Evolutionary conservation across 768 basidiomycete genomes (phyloP).

Genomic region (Naganishia antarctica): DNA sequence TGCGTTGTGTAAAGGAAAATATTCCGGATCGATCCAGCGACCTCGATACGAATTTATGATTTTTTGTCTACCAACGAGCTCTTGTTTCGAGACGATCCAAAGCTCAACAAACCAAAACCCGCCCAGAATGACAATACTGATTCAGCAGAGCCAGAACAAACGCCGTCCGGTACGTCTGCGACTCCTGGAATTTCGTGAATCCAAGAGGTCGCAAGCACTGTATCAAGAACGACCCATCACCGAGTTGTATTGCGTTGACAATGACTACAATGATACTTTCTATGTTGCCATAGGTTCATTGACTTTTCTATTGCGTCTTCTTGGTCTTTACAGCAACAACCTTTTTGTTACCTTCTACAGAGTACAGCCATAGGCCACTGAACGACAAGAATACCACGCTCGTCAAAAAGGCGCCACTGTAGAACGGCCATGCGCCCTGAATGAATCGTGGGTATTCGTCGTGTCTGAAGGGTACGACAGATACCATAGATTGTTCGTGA

Average conservation of each 20-base stretch:
- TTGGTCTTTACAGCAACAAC: constrained; percentile 20
- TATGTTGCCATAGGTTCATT: background rate
- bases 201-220: background rate
- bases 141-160: background rate
- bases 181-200: background rate
- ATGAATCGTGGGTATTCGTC: constrained; percentile 95
- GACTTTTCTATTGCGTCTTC: constrained; percentile 6
- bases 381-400: constrained; percentile 80
- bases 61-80: background rate
- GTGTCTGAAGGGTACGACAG: constrained; percentile 87
- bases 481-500: constrained; percentile 66
- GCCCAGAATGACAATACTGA: background rate
- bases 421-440: constrained; percentile 93
- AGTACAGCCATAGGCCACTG: constrained; percentile 71
- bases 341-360: constrained; percentile 48
- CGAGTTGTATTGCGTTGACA: constrained; percentile 1
- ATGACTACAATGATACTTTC: background rate
- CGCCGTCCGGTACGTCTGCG: background rate
- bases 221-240: background rate
- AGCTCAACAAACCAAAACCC: constrained; percentile 2
- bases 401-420: constrained; percentile 82
- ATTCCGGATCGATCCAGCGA: constrained; percentile 11
- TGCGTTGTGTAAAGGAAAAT: background rate
- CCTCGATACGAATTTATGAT: constrained; percentile 4
- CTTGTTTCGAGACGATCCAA: constrained; percentile 4